These are phyloP conservation scores for Ogataea saltuana DNA, from an alignment of 805 yeast species.

Conservation along the genomic window DNA sequence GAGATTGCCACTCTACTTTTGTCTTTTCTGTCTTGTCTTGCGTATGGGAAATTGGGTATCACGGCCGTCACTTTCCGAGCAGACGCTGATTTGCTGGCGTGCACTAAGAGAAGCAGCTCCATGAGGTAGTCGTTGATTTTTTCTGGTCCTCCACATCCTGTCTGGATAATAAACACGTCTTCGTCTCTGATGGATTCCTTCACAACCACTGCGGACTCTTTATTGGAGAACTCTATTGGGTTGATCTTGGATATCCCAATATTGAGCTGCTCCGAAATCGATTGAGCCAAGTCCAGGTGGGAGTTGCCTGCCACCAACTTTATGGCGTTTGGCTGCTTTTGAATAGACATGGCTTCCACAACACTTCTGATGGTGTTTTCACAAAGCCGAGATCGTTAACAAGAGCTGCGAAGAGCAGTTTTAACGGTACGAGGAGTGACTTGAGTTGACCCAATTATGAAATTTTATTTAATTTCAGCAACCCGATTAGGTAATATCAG, in stretches of 20 bases:
- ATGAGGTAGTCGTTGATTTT: constrained; percentile 78
- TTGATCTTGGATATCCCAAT: constrained; percentile 70
- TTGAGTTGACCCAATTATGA: no score
- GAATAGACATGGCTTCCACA: constrained; percentile 40
- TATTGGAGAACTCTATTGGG: constrained; percentile 82
- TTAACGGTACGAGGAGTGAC: no score
- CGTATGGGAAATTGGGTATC: constrained; percentile 94
- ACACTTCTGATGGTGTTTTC: no score
- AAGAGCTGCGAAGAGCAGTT: no score
- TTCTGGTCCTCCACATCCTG: constrained; percentile 80
- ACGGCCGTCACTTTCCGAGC: constrained; percentile 94
- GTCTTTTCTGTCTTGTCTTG: constrained; percentile 96
- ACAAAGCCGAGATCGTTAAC: no score
- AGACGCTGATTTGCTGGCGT: constrained; percentile 94
- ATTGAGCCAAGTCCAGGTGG: constrained; percentile 79
- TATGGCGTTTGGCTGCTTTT: constrained; percentile 44
- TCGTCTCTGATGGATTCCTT: constrained; percentile 91
- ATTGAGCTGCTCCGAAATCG: constrained; percentile 66
- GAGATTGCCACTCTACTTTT: constrained; percentile 95
- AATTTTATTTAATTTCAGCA: no score
- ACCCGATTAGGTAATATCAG: no score
- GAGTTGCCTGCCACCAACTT: constrained; percentile 65
- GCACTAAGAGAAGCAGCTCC: constrained; percentile 86
- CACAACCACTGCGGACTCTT: constrained; percentile 84
- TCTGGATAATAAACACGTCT: constrained; percentile 82